Base-by-base conservation (phyloP, 805 yeast genomes). In the Metschnikowia sp. region DNA sequence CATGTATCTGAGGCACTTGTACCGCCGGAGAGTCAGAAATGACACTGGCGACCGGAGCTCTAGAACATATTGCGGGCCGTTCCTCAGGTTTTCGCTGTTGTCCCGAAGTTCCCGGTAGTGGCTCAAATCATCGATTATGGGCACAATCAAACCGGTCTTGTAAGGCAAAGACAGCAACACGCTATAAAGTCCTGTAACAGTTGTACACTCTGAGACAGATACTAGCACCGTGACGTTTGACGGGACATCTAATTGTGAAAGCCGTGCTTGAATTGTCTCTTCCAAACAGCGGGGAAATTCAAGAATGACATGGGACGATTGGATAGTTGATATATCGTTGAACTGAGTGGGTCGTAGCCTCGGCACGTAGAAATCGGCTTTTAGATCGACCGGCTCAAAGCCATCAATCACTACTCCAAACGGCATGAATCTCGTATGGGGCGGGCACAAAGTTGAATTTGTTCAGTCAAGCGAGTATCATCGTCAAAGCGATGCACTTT, bases 291-390 rank as follows among this genome's bases (percentile, higher is more conserved):
- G 13, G 31, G 9, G 34, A 8, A 31, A 22, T 4, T 36, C 3
- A 22, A 40, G 32, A 29, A 36, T 15, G 13, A 36, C 34, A 37
- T 45, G 49, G 5, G 49, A 40, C 5, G 37, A 39, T 4, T 32
- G 13, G 15, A 29, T 9, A 5, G 13, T 9, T 10, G 39, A 5
- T 15, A 10, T 8, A 10, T 31, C 36, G 9, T 6, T 18, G 15
- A 8, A 8, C n/a, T 18, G 11, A 10, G 11, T 11, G 32, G 11
- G 11, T 8, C 11, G 22, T 28, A 19, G 40, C 33, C 45, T 36
- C 34, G 44, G 51, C 34, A 51, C 44, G 22, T 49, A 49, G 31
- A 51, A 51, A 29, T 48, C 33, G 40, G 54, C 54, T 3, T 32
- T 26, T 5, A 34, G 12, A 10, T 18, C 30, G n/a, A 19, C 15